A percentile compares a stretch with the other conserved stretches of the same genome.
Conservation (phyloP, 2,329 filamentous ascomycete genomes). For the Nemania sp. region DNA sequence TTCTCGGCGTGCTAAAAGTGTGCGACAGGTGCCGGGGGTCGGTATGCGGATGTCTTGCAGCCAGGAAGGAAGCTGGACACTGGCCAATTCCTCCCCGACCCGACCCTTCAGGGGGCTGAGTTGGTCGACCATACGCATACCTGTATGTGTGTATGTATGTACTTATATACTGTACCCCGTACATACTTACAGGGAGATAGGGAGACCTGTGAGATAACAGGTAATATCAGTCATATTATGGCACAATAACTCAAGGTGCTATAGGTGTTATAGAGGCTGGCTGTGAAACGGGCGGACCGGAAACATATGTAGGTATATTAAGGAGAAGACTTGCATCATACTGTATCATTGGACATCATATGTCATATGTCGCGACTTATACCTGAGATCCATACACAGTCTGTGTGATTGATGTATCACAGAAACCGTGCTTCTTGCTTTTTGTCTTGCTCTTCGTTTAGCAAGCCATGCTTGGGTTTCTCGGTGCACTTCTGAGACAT, state of each 20-base stretch:
- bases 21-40: neutral
- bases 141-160: no score
- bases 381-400: neutral
- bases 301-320: neutral
- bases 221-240: neutral
- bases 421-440: neutral
- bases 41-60: neutral
- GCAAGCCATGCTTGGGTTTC: neutral
- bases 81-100: neutral
- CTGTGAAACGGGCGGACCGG: neutral
- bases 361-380: neutral
- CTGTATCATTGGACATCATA: no score
- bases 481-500: neutral
- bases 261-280: slow-evolving; percentile 2
- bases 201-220: no score
- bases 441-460: neutral
- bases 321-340: no score
- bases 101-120: neutral
- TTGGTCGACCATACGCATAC: no score
- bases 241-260: neutral
- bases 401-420: slow-evolving; percentile 11
- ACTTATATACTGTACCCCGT: no score
- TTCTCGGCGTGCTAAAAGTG: neutral
- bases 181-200: no score
- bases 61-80: neutral